Evolutionary conservation across 2,329 filamentous ascomycete genomes (phyloP).

Genomic region (Amphichorda felina): DNA sequence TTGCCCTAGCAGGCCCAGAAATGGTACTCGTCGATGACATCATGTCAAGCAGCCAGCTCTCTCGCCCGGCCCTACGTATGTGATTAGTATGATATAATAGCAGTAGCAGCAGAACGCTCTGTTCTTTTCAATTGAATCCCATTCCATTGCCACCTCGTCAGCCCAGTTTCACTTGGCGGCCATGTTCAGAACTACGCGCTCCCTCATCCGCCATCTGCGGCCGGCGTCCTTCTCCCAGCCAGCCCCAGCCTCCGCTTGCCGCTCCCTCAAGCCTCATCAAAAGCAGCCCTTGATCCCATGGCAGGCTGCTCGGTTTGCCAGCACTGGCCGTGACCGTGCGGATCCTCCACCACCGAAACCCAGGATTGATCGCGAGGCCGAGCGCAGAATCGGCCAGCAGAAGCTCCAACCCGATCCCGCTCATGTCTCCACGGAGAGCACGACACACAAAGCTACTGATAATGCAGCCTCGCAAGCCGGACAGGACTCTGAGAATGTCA

Average conservation of each 20-base stretch:
- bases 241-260: background rate
- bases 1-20: too few relatives aligned
- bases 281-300: background rate
- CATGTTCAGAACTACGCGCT: constrained; percentile 2
- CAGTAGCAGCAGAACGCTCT: too few relatives aligned
- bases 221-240: background rate
- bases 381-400: constrained; percentile 39
- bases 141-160: too few relatives aligned
- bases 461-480: too few relatives aligned
- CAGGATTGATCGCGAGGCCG: constrained; percentile 39
- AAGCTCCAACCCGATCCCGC: constrained; percentile 49
- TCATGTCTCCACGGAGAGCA: constrained; percentile 47
- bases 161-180: too few relatives aligned
- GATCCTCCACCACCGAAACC: constrained; percentile 11
- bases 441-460: constrained; percentile 35
- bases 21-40: too few relatives aligned
- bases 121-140: too few relatives aligned
- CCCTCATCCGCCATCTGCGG: constrained; percentile 2
- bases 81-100: too few relatives aligned
- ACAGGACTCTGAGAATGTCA: too few relatives aligned
- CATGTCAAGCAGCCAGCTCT: too few relatives aligned
- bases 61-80: too few relatives aligned
- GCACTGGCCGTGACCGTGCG: constrained; percentile 12
- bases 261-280: background rate
- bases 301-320: constrained; percentile 5